Percentiles rank a stretch among this genome's conserved stretches.
Conservation (phyloP, 768 basidiomycete genomes). For the Coprinellus aureogranulatus region DNA sequence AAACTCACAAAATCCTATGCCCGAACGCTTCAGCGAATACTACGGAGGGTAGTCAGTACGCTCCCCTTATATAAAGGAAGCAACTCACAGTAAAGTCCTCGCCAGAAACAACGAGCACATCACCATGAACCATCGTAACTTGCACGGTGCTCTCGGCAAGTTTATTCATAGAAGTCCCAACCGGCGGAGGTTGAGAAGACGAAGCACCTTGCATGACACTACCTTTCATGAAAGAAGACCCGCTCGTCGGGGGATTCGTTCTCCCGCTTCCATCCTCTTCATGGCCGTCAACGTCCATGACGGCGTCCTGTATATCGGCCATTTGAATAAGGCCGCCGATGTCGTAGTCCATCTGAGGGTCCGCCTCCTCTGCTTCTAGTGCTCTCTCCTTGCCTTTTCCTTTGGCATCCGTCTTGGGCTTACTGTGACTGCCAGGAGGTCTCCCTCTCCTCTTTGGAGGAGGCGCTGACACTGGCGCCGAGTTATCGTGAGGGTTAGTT, state of each 20-base stretch:
- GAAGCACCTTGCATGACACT: not conserved
- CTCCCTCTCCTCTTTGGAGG: not conserved
- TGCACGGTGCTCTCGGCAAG: conserved; percentile 15
- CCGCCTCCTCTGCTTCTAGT: not conserved
- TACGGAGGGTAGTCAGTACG: conserved; percentile 17
- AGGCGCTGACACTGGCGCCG: too few species aligned
- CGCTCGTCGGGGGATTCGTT: not conserved
- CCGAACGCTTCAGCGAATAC: conserved; percentile 45
- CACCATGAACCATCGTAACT: conserved; percentile 44
- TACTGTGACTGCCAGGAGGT: not conserved
- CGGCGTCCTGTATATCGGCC: conserved; percentile 4
- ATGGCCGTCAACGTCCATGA: not conserved
- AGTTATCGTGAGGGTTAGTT: too few species aligned
- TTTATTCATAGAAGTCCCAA: conserved; percentile 6
- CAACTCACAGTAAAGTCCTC: conserved; percentile 41
- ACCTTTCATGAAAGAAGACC: not conserved
- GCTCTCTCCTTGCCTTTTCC: too few species aligned
- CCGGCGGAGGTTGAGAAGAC: conserved; percentile 6
- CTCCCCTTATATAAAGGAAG: not conserved
- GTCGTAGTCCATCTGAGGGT: conserved; percentile 7
- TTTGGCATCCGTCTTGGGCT: not conserved
- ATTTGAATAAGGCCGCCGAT: conserved; percentile 11
- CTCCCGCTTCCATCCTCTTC: conserved; percentile 1
- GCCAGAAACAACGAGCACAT: conserved; percentile 38
- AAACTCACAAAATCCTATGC: conserved; percentile 43